Conservation (phyloP, 2,329 filamentous ascomycete species). For the Fusarium falciforme region DNA sequence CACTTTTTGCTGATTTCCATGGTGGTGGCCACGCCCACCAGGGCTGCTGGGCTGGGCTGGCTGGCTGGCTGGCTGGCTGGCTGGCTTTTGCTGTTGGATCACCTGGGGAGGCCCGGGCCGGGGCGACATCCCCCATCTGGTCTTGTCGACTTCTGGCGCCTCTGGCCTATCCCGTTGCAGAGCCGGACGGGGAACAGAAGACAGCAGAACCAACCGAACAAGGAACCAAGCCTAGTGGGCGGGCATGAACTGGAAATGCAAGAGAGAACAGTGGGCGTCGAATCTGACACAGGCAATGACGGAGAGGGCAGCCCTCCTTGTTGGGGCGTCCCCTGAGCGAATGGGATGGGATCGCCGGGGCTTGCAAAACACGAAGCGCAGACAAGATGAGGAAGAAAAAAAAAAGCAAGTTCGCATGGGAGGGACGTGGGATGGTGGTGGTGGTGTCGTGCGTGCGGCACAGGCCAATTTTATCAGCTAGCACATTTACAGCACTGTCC, state of each 20-base stretch:
- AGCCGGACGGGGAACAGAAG: background rate
- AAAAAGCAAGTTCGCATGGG: constrained; percentile 37
- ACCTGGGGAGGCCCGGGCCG: constrained; percentile 24
- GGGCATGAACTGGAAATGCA: constrained; percentile 10
- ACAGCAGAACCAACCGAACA: background rate
- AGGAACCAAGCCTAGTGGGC: background rate
- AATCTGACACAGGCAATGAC: constrained; percentile 29
- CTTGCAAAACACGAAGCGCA: constrained; percentile 20
- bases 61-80: background rate
- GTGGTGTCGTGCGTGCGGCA: constrained; percentile 22
- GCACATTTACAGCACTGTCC: background rate
- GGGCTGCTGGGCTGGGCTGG: constrained; percentile 7
- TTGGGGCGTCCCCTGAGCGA: constrained; percentile 3
- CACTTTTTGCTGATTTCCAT: constrained; percentile 16
- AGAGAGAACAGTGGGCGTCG: constrained; percentile 8
- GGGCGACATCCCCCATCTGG: background rate
- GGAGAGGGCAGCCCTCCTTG: constrained; percentile 3
- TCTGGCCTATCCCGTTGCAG: background rate
- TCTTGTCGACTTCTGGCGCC: background rate
- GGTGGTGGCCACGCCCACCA: background rate
- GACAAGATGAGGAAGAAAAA: constrained; percentile 18
- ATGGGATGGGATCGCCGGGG: constrained; percentile 15
- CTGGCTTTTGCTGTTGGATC: constrained; percentile 3
- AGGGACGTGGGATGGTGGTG: constrained; percentile 11
- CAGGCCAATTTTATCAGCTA: constrained; percentile 1